Conservation (phyloP, 805 yeast species). For the Ogataea kodamae region DNA sequence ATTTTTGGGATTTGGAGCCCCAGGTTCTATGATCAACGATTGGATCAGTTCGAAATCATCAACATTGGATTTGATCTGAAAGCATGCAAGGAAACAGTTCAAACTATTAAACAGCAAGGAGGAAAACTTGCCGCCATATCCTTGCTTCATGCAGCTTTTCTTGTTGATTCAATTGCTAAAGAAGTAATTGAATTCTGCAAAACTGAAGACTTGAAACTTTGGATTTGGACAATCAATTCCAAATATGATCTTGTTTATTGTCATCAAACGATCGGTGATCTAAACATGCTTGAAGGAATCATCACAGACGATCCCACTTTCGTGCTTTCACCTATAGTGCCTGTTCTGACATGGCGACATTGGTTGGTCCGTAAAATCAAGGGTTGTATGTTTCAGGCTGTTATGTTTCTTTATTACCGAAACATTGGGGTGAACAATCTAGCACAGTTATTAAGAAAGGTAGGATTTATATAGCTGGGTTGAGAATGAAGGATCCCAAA, state of each 20-base stretch:
- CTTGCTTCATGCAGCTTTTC: conserved; percentile 21
- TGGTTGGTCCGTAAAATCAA: conserved; percentile 15
- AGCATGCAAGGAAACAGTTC: conserved; percentile 22
- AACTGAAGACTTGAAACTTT: conserved; percentile 25
- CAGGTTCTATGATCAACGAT: conserved; percentile 27
- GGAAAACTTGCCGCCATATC: conserved; percentile 25
- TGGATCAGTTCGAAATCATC: conserved; percentile 27
- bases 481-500: conserved; percentile 3
- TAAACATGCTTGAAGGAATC: conserved; percentile 19
- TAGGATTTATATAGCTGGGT: conserved; percentile 9
- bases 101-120: conserved; percentile 17
- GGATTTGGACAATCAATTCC: conserved; percentile 38
- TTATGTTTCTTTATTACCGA: conserved; percentile 21
- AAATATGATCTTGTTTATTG: conserved; percentile 22
- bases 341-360: conserved; percentile 7
- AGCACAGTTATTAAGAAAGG: background rate
- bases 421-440: conserved; percentile 11
- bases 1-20: conserved; percentile 38
- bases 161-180: conserved; percentile 18
- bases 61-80: conserved; percentile 31
- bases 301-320: conserved; percentile 21
- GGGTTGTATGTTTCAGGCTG: conserved; percentile 12
- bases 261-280: conserved; percentile 15
- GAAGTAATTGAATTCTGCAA: conserved; percentile 18
- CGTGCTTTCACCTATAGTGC: conserved; percentile 3